These are phyloP conservation scores for Tillandsia fasciculata DNA, from an alignment of 176 grass and related monocot species.

Conservation along the genomic window DNA sequence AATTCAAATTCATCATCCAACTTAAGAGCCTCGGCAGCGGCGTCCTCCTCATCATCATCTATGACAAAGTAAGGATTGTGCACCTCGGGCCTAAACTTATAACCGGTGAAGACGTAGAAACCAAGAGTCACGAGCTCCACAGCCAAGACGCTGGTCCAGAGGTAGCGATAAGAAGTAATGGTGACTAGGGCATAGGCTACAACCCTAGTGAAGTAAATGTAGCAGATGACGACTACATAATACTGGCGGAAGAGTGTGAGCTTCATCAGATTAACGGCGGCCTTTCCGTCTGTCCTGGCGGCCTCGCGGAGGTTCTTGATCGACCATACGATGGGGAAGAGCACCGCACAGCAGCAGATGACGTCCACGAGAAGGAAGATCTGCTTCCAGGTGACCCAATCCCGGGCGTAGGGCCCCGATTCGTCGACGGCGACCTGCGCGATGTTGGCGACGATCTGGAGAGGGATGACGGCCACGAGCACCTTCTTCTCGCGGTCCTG, in stretches of 20 bases:
- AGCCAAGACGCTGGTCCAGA: slow-evolving; percentile 77
- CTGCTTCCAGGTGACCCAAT: slow-evolving; percentile 90
- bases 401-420: slow-evolving; percentile 70
- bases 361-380: slow-evolving; percentile 86
- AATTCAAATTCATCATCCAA: slow-evolving; percentile 91
- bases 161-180: slow-evolving; percentile 80
- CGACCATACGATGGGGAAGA: slow-evolving; percentile 93
- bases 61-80: slow-evolving; percentile 88
- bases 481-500: slow-evolving; percentile 92
- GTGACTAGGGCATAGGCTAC: slow-evolving; percentile 79
- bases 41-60: slow-evolving; percentile 73
- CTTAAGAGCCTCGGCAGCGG: slow-evolving; percentile 79
- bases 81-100: slow-evolving; percentile 76
- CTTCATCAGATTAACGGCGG: slow-evolving; percentile 90
- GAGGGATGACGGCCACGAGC: slow-evolving; percentile 84
- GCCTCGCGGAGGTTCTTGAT: slow-evolving; percentile 97
- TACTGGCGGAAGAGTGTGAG: slow-evolving; percentile 95
- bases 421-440: slow-evolving; percentile 92
- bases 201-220: slow-evolving; percentile 96
- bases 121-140: slow-evolving; percentile 78
- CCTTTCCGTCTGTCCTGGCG: slow-evolving; percentile 76
- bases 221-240: slow-evolving; percentile 91
- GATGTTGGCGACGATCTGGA: slow-evolving; percentile 89
- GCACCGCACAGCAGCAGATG: slow-evolving; percentile 82
- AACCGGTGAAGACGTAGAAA: slow-evolving; percentile 80